Evolutionary conservation across 805 yeast genomes (phyloP).

Genomic region (Saturnispora dispora): DNA sequence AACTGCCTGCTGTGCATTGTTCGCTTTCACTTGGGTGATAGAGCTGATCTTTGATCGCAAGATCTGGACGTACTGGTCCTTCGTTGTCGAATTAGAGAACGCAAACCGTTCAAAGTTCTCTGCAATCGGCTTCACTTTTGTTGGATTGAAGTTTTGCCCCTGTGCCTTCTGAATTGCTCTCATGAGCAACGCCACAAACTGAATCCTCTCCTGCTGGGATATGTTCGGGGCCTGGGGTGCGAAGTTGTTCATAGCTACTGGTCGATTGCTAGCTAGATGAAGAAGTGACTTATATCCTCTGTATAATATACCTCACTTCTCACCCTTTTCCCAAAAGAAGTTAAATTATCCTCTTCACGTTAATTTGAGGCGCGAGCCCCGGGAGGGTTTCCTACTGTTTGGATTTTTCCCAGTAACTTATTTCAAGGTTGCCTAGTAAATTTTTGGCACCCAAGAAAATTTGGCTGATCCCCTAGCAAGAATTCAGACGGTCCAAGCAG

Average conservation of each 20-base stretch:
- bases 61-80: constrained; percentile 47
- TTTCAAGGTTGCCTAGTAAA: no score
- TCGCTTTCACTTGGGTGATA: constrained; percentile 30
- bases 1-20: constrained; percentile 18
- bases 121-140: constrained; percentile 45
- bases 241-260: constrained; percentile 7
- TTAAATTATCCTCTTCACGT: not conserved
- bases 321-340: not conserved
- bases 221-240: constrained; percentile 15
- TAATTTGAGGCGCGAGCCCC: not conserved
- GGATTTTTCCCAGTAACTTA: not conserved
- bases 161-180: constrained; percentile 27
- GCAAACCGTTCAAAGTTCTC: constrained; percentile 65
- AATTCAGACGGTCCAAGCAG: not conserved
- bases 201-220: constrained; percentile 25
- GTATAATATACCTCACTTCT: not conserved
- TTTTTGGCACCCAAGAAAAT: no score
- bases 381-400: not conserved
- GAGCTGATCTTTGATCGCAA: constrained; percentile 32
- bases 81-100: constrained; percentile 46
- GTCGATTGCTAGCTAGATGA: not conserved
- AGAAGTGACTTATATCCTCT: not conserved
- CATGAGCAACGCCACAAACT: constrained; percentile 26
- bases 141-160: constrained; percentile 24
- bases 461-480: not conserved